phyloP scores from a whole-genome alignment of 352 stramenopile species.

The Globisporangium heterothallicum region DNA sequence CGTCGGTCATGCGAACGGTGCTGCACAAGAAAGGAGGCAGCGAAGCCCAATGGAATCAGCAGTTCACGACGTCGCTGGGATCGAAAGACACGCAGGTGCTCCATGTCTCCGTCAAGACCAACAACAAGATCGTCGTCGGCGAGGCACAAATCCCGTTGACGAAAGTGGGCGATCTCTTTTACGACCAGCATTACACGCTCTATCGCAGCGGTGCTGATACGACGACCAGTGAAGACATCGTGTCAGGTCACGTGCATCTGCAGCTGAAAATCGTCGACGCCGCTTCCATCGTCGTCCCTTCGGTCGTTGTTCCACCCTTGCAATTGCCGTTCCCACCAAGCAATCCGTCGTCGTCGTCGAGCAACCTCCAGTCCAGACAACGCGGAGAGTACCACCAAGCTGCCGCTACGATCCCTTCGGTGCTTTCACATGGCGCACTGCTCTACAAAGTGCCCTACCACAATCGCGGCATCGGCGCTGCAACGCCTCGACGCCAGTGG shows the following conservation, averaged over 20 bases:
- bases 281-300: neutral
- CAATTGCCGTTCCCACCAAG: constrained; percentile 24
- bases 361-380: neutral
- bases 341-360: too few relatives aligned
- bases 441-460: constrained; percentile 83
- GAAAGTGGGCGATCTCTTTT: constrained; percentile 37
- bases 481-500: constrained; percentile 51
- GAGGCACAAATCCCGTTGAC: constrained; percentile 42
- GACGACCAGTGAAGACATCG: constrained; percentile 11
- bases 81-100: constrained; percentile 53
- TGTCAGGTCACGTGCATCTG: constrained; percentile 51
- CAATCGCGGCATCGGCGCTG: constrained; percentile 30
- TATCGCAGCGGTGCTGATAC: constrained; percentile 11
- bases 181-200: constrained; percentile 66
- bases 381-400: neutral
- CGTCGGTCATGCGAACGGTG: constrained; percentile 38
- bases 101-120: constrained; percentile 50
- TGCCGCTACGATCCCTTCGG: constrained; percentile 21
- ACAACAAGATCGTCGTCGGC: constrained; percentile 62
- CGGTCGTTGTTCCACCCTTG: constrained; percentile 19
- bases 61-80: constrained; percentile 50
- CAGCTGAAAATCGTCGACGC: constrained; percentile 63
- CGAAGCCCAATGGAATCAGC: constrained; percentile 81
- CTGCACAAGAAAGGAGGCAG: constrained; percentile 79
- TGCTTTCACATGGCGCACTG: constrained; percentile 48